A percentile compares a stretch with the other conserved stretches of the same genome.
Conservation (phyloP, 2,329 filamentous ascomycete species). For the Aureobasidium musti region DNA sequence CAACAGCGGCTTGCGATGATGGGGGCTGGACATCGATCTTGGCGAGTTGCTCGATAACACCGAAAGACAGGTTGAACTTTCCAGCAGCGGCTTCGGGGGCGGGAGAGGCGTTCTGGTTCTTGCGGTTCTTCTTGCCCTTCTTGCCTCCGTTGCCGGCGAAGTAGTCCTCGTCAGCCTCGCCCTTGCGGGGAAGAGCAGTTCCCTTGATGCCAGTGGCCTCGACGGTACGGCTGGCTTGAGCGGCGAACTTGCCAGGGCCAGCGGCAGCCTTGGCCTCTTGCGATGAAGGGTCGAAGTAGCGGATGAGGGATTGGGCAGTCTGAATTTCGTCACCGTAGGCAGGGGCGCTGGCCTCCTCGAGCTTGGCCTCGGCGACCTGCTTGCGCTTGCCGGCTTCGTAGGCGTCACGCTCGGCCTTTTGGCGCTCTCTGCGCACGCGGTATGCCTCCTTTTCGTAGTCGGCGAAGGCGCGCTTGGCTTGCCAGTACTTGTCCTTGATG, state of each 20-base stretch:
- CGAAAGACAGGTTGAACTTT: conserved; percentile 82
- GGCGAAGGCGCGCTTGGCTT: conserved; percentile 76
- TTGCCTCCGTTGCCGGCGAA: conserved; percentile 69
- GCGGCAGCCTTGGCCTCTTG: conserved; percentile 63
- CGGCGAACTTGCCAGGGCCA: conserved; percentile 70
- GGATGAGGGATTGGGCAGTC: conserved; percentile 81
- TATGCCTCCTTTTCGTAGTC: conserved; percentile 82
- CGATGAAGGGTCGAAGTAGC: conserved; percentile 81
- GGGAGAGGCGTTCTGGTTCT: conserved; percentile 53
- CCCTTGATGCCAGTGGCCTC: conserved; percentile 85
- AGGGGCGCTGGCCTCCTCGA: conserved; percentile 78
- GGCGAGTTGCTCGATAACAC: conserved; percentile 86
- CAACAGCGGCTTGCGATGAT: conserved; percentile 80
- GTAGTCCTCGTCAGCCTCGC: conserved; percentile 75
- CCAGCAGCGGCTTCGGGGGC: conserved; percentile 51
- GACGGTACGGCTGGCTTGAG: conserved; percentile 78
- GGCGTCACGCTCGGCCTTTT: conserved; percentile 76
- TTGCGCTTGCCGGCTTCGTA: conserved; percentile 71
- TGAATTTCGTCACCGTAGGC: conserved; percentile 94
- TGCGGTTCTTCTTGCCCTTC: conserved; percentile 88
- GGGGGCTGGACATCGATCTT: conserved; percentile 85
- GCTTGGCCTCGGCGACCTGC: conserved; percentile 72
- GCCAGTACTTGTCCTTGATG: conserved; percentile 86
- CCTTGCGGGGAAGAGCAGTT: conserved; percentile 79
- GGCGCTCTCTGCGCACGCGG: conserved; percentile 72